Evolutionary conservation across 345 rosid species (phyloP).

Genomic region (Arabidopsis thaliana): DNA sequence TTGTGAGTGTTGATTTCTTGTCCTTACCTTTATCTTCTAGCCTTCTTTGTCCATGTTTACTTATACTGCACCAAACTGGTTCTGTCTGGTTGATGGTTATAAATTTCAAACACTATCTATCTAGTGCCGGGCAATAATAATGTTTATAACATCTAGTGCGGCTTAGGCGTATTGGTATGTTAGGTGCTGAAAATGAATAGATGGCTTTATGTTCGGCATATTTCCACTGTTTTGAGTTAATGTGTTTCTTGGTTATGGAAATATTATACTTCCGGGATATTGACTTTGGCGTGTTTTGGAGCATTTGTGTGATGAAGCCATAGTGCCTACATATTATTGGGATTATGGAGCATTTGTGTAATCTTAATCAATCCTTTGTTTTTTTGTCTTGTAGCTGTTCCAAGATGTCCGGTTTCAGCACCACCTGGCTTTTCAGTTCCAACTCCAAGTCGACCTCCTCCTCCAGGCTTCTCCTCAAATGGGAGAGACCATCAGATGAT

Average conservation of each 20-base stretch:
- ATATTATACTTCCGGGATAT: slow-evolving; percentile 8
- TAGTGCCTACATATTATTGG: not conserved
- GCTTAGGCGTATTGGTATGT: not conserved
- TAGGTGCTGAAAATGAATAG: not conserved
- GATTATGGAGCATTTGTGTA: slow-evolving; percentile 6
- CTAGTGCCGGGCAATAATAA: not conserved
- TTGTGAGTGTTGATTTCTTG: slow-evolving; percentile 53
- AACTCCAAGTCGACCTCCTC: slow-evolving; percentile 76
- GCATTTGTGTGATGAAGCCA: not conserved
- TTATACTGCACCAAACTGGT: slow-evolving; percentile 3
- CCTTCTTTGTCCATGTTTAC: slow-evolving; percentile 14
- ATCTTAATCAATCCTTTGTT: slow-evolving; percentile 1
- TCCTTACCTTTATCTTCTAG: slow-evolving; percentile 25
- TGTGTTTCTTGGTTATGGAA: slow-evolving; percentile 2
- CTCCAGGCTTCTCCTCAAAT: slow-evolving; percentile 84
- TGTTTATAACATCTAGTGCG: not conserved
- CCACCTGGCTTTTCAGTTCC: slow-evolving; percentile 93
- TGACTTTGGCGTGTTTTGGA: slow-evolving; percentile 1
- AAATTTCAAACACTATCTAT: not conserved
- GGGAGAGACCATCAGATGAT: slow-evolving; percentile 65
- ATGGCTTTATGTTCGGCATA: not conserved
- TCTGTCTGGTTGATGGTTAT: slow-evolving; percentile 7
- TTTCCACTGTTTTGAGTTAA: not conserved
- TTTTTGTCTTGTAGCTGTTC: slow-evolving; percentile 48
- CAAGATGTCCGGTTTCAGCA: slow-evolving; percentile 71